Conservation (phyloP, 768 basidiomycete genomes). For the Hygrophorus pudorinus region DNA sequence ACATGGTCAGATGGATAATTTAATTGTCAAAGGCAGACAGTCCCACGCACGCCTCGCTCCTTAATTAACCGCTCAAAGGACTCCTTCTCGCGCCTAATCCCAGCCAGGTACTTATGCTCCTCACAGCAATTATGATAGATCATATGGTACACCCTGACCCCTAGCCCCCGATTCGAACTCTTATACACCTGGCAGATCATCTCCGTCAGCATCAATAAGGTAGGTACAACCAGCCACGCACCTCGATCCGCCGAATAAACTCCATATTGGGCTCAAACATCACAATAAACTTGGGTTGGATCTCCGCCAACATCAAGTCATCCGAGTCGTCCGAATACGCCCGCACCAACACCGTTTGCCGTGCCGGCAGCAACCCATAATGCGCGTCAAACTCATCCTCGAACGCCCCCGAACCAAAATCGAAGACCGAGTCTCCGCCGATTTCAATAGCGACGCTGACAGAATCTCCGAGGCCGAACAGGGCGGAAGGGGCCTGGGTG, state of each 20-base stretch:
- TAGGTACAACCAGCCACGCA: slow-evolving; percentile 22
- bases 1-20: neutral
- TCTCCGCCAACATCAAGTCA: slow-evolving; percentile 77
- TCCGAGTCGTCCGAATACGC: slow-evolving; percentile 90
- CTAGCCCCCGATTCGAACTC: slow-evolving; percentile 71
- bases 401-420: slow-evolving; percentile 27
- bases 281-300: slow-evolving; percentile 85
- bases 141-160: slow-evolving; percentile 90
- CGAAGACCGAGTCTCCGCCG: slow-evolving; percentile 22
- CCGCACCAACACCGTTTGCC: slow-evolving; percentile 77
- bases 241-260: slow-evolving; percentile 88
- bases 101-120: slow-evolving; percentile 90
- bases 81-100: slow-evolving; percentile 84
- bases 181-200: slow-evolving; percentile 60
- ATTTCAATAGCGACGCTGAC: slow-evolving; percentile 4
- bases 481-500: slow-evolving; percentile 16
- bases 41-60: slow-evolving; percentile 69
- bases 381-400: slow-evolving; percentile 58
- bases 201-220: neutral
- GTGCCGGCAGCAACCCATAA: slow-evolving; percentile 71
- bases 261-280: slow-evolving; percentile 95
- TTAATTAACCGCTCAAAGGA: slow-evolving; percentile 88
- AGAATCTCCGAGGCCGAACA: slow-evolving; percentile 10
- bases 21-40: neutral
- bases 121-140: slow-evolving; percentile 89